Conservation (phyloP, 148 eudicot species). For the Amaranthus palmeri region DNA sequence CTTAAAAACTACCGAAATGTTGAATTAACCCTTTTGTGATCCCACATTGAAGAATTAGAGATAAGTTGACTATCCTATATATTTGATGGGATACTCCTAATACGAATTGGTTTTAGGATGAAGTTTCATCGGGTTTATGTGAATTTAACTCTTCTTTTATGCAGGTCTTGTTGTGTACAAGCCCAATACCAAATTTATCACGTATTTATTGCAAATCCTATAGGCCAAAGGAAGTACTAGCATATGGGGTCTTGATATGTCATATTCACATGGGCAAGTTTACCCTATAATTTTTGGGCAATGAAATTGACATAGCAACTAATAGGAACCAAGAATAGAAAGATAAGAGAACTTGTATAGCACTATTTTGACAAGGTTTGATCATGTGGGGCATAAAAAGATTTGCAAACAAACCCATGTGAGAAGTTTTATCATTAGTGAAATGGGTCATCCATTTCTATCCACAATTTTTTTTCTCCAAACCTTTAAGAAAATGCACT, state of each 20-base stretch:
- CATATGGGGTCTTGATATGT: background rate
- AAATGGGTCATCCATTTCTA: slow-evolving; percentile 1
- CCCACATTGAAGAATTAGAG: no score
- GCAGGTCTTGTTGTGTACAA: background rate
- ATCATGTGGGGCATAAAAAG: slow-evolving; percentile 3
- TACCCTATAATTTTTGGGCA: background rate
- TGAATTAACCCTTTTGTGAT: no score
- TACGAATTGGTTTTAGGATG: no score
- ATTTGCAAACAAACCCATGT: slow-evolving; percentile 15
- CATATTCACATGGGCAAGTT: background rate
- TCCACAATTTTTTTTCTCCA: background rate
- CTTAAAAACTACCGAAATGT: no score
- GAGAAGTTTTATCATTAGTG: background rate
- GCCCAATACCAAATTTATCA: no score
- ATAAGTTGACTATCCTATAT: no score
- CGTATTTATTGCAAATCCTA: no score
- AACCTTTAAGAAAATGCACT: background rate
- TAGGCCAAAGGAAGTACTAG: no score
- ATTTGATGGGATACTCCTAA: no score
- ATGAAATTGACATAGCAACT: slow-evolving; percentile 2
- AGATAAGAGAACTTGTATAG: background rate
- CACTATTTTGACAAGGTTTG: background rate
- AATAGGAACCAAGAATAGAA: background rate
- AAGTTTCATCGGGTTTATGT: no score
- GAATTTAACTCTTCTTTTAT: no score